Conservation (phyloP, 2,329 filamentous ascomycete genomes). For the Penicillium capsulatum region DNA sequence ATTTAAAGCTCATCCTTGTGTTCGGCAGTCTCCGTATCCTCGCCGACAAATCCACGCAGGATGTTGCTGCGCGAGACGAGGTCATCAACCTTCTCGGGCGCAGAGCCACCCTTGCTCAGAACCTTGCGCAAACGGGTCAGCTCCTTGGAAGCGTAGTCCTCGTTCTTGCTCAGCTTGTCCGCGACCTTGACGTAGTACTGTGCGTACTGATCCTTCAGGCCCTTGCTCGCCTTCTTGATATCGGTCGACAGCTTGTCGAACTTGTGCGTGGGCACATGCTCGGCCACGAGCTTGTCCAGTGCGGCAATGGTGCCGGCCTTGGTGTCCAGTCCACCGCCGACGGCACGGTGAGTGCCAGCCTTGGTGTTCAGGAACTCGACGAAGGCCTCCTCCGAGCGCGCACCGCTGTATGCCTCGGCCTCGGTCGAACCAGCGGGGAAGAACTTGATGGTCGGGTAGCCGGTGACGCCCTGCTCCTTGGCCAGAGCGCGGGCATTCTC, state of each 20-base stretch:
- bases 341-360: conserved; percentile 76
- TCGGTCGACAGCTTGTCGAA: conserved; percentile 64
- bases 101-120: conserved; percentile 79
- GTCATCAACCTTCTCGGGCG: conserved; percentile 83
- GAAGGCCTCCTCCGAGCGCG: conserved; percentile 71
- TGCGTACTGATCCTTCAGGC: conserved; percentile 73
- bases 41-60: conserved; percentile 68
- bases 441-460: conserved; percentile 97
- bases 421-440: conserved; percentile 81
- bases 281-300: conserved; percentile 71
- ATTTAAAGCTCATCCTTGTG: conserved; percentile 68
- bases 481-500: conserved; percentile 77
- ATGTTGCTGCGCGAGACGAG: conserved; percentile 83
- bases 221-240: conserved; percentile 65
- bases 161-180: conserved; percentile 74
- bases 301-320: conserved; percentile 76
- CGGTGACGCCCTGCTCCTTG: conserved; percentile 69
- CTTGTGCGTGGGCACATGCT: conserved; percentile 61
- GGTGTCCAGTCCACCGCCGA: conserved; percentile 73
- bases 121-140: conserved; percentile 72
- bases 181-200: conserved; percentile 93
- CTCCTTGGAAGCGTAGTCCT: conserved; percentile 81
- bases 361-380: conserved; percentile 82
- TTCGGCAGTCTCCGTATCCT: conserved; percentile 48
- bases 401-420: conserved; percentile 66